These are phyloP conservation scores for Bidens hawaiensis DNA, from an alignment of 140 eudicot species.

Conservation along the genomic window DNA sequence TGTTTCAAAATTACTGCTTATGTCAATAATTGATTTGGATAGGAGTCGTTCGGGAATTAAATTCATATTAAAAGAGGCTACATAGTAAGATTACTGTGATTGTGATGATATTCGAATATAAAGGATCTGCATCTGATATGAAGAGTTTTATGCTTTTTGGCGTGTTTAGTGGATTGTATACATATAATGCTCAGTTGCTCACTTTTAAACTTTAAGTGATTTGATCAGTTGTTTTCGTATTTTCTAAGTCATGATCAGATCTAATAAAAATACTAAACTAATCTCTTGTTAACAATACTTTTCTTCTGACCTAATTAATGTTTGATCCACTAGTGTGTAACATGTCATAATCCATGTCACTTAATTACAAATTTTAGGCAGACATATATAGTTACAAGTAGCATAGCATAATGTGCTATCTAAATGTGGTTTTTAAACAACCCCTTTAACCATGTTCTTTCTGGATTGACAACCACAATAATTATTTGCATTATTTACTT, in stretches of 20 bases:
- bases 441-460: conserved; percentile 6
- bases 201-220: not conserved
- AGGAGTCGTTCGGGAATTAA: too few relatives aligned
- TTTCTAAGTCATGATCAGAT: not conserved
- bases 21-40: too few relatives aligned
- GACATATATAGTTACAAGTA: too few relatives aligned
- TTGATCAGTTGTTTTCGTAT: not conserved
- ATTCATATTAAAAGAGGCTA: too few relatives aligned
- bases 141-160: not conserved
- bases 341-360: conserved; percentile 19
- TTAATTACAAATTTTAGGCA: not conserved
- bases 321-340: not conserved
- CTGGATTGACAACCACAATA: too few relatives aligned
- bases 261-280: not conserved
- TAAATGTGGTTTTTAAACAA: conserved; percentile 19
- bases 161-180: not conserved
- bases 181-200: too few relatives aligned
- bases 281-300: not conserved
- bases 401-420: too few relatives aligned
- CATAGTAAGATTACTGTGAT: too few relatives aligned
- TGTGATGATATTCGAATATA: too few relatives aligned
- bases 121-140: too few relatives aligned
- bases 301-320: not conserved
- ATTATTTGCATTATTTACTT: too few relatives aligned
- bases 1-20: too few relatives aligned